A percentile compares a stretch with the other conserved stretches of the same genome.
Evolutionary conservation across 2,329 filamentous ascomycete species (phyloP).

Genomic region (Arthrinium phaeospermum): DNA sequence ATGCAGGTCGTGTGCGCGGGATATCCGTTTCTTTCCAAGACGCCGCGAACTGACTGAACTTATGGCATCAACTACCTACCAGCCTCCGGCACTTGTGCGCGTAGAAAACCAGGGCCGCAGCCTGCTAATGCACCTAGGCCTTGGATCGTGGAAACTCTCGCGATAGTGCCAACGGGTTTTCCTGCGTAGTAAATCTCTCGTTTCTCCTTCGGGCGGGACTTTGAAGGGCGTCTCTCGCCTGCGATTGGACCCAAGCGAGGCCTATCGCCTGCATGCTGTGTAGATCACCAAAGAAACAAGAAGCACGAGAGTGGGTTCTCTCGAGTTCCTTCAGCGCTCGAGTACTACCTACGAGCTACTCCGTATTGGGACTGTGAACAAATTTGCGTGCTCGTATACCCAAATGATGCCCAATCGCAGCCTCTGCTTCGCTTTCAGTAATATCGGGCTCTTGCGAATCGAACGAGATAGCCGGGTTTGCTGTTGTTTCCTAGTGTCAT

Average conservation of each 20-base stretch:
- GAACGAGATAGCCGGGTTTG: neutral
- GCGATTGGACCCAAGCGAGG: neutral
- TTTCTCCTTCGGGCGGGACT: neutral
- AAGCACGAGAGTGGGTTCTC: neutral
- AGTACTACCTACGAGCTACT: neutral
- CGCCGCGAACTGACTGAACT: neutral
- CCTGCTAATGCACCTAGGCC: neutral
- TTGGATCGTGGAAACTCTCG: conserved; percentile 14
- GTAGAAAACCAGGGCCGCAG: neutral
- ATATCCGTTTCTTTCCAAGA: neutral
- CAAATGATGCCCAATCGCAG: neutral
- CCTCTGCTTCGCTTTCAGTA: neutral
- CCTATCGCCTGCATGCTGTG: conserved; percentile 1
- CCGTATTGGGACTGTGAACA: neutral
- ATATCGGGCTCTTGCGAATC: neutral
- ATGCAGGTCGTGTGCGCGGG: neutral
- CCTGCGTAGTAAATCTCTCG: neutral
- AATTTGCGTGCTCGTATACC: neutral
- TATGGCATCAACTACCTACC: neutral
- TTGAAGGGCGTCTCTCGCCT: neutral
- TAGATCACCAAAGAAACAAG: neutral
- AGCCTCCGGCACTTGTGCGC: conserved; percentile 6
- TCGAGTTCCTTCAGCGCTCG: neutral
- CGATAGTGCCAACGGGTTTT: conserved; percentile 10
- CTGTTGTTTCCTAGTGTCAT: neutral